Conservation (phyloP, 2,329 filamentous ascomycete genomes). For the Simplicillium aogashimaense region DNA sequence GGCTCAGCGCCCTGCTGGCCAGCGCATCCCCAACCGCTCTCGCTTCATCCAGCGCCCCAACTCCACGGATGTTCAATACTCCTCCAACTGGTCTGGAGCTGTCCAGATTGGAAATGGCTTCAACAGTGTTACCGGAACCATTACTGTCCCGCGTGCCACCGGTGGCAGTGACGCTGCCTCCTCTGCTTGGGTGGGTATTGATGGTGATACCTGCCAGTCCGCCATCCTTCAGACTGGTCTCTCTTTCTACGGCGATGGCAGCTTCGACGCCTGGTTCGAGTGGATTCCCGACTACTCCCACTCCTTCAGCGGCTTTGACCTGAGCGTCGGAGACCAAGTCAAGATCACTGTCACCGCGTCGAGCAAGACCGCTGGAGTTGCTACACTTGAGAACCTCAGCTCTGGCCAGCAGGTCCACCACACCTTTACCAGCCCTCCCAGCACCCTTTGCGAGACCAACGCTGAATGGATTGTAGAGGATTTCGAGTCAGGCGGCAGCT, state of each 20-base stretch:
- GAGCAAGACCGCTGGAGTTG: slow-evolving; percentile 6
- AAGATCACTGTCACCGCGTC: slow-evolving; percentile 18
- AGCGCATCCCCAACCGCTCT: too few relatives aligned
- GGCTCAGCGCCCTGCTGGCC: too few relatives aligned
- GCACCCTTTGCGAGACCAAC: slow-evolving; percentile 41
- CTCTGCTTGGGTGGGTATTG: slow-evolving; percentile 36
- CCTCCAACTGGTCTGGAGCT: slow-evolving; percentile 18
- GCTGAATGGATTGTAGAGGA: slow-evolving; percentile 55
- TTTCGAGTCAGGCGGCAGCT: slow-evolving; percentile 14
- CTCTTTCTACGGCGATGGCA: slow-evolving; percentile 23
- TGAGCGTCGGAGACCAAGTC: slow-evolving; percentile 17
- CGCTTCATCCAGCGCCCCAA: too few relatives aligned
- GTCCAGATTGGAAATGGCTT: slow-evolving; percentile 16
- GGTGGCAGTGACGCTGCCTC: slow-evolving; percentile 10
- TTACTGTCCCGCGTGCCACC: slow-evolving; percentile 15
- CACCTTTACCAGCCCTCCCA: slow-evolving; percentile 32
- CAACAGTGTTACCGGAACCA: slow-evolving; percentile 17
- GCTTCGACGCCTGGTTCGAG: slow-evolving; percentile 35
- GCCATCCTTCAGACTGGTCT: slow-evolving; percentile 33
- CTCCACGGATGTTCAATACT: too few relatives aligned
- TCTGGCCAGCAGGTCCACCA: slow-evolving; percentile 42
- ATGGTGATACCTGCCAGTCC: slow-evolving; percentile 29
- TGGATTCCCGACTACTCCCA: slow-evolving; percentile 33
- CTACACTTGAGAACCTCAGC: slow-evolving; percentile 7
- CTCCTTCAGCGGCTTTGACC: slow-evolving; percentile 22